Evolutionary conservation across 106 monocot genomes (phyloP).

Genomic region (Amphibolis antarctica): DNA sequence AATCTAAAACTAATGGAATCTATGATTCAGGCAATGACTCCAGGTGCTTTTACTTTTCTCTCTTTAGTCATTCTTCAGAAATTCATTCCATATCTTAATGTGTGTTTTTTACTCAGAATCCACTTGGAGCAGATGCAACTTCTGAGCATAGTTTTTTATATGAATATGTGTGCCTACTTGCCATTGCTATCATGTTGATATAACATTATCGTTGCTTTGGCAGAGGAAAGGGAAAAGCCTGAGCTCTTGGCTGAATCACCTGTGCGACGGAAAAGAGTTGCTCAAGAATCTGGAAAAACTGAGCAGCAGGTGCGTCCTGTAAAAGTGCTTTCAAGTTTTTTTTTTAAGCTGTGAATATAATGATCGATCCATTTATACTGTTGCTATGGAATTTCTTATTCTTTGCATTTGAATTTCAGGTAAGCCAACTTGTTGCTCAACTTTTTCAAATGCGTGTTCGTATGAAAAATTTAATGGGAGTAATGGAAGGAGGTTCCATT

Average conservation of each 20-base stretch:
- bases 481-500: conserved; percentile 73
- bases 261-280: conserved; percentile 63
- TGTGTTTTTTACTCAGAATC: no score
- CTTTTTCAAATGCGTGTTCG: conserved; percentile 91
- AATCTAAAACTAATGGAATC: conserved; percentile 76
- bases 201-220: neutral
- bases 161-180: neutral
- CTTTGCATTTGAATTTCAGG: conserved; percentile 31
- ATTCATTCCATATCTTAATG: no score
- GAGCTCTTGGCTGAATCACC: conserved; percentile 85
- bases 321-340: no score
- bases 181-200: no score
- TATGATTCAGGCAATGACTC: conserved; percentile 86
- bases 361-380: neutral
- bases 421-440: conserved; percentile 92
- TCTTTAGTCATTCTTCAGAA: no score
- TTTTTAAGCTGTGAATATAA: no score
- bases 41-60: conserved; percentile 31
- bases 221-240: conserved; percentile 96
- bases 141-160: neutral
- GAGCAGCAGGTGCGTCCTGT: conserved; percentile 59
- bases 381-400: neutral
- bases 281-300: conserved; percentile 75
- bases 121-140: no score
- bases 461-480: conserved; percentile 93